These are phyloP conservation scores for Pterula multifida DNA, from an alignment of 1,284 basidiomycete species.

Conservation along the genomic window DNA sequence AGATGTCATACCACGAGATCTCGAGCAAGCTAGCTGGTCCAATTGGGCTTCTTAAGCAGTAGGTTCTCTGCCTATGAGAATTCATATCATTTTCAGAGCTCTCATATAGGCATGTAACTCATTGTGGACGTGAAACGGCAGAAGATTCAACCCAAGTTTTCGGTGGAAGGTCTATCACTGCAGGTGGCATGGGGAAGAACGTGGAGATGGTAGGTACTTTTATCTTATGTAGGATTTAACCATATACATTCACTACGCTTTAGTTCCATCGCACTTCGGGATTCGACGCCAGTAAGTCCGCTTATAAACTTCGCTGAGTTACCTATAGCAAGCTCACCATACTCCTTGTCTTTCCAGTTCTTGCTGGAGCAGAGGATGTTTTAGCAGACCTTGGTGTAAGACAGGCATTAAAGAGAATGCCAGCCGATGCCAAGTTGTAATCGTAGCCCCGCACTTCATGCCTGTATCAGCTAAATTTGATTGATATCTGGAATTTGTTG, in stretches of 20 bases:
- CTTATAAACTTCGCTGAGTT: neutral
- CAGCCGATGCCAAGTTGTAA: conserved; percentile 35
- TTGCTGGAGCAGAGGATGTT: conserved; percentile 57
- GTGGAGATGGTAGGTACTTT: conserved; percentile 40
- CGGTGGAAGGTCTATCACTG: conserved; percentile 48
- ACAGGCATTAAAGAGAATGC: conserved; percentile 60
- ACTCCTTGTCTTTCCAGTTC: conserved; percentile 20
- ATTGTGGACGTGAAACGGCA: conserved; percentile 58
- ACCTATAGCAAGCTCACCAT: neutral
- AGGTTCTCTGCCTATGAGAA: conserved; percentile 13
- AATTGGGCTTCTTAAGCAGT: conserved; percentile 65
- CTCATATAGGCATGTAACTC: conserved; percentile 45
- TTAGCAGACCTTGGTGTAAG: conserved; percentile 53
- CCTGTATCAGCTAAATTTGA: too few species aligned
- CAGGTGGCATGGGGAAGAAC: conserved; percentile 53
- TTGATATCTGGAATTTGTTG: too few species aligned
- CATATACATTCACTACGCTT: neutral
- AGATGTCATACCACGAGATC: conserved; percentile 79
- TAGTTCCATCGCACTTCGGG: conserved; percentile 39
- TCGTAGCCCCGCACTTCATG: neutral
- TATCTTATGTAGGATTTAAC: neutral
- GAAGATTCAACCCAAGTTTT: conserved; percentile 58
- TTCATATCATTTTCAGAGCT: conserved; percentile 2
- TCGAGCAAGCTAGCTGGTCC: conserved; percentile 62
- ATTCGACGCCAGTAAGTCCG: conserved; percentile 39